Percentiles rank a stretch among this genome's conserved stretches.
These are phyloP conservation scores for Nothophytophthora sp. DNA, from an alignment of 352 stramenopile genomes.

Conservation along the genomic window DNA sequence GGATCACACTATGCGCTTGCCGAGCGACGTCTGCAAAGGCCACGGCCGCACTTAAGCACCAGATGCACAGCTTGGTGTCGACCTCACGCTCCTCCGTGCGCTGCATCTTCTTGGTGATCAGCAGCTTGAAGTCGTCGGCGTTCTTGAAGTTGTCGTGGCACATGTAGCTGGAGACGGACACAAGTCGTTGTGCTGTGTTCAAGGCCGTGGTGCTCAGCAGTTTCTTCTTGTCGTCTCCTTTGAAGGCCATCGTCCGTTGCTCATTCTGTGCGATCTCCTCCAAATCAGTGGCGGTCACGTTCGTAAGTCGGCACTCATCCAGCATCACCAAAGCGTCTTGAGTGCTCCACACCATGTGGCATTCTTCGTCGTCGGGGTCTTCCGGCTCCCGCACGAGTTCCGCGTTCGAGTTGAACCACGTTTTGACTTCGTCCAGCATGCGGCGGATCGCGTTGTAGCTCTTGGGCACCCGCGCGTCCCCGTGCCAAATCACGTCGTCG, in stretches of 20 bases:
- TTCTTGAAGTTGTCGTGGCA: constrained; percentile 67
- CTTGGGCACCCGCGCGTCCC: constrained; percentile 14
- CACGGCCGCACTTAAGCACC: constrained; percentile 79
- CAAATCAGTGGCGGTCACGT: constrained; percentile 8
- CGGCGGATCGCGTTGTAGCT: constrained; percentile 45
- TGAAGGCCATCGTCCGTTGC: constrained; percentile 10
- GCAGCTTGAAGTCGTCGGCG: constrained; percentile 77
- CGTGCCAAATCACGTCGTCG: constrained; percentile 55
- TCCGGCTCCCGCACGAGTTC: constrained; percentile 21
- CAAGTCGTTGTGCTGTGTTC: constrained; percentile 49
- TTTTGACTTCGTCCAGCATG: constrained; percentile 44
- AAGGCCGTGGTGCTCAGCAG: constrained; percentile 50
- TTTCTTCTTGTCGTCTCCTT: constrained; percentile 14
- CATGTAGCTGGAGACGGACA: constrained; percentile 81
- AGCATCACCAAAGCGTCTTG: constrained; percentile 62
- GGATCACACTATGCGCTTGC: constrained; percentile 62
- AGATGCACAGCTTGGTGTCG: constrained; percentile 75
- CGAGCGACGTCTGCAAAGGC: constrained; percentile 70
- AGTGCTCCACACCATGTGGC: constrained; percentile 57
- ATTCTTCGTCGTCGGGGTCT: constrained; percentile 29
- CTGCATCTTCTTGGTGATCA: constrained; percentile 35
- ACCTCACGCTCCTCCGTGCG: constrained; percentile 28
- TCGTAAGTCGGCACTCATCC: constrained; percentile 28
- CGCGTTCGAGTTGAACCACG: constrained; percentile 44
- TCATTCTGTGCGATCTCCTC: constrained; percentile 19